phyloP scores from a whole-genome alignment of 2,329 filamentous ascomycete species.

The Calonectria honghensis region DNA sequence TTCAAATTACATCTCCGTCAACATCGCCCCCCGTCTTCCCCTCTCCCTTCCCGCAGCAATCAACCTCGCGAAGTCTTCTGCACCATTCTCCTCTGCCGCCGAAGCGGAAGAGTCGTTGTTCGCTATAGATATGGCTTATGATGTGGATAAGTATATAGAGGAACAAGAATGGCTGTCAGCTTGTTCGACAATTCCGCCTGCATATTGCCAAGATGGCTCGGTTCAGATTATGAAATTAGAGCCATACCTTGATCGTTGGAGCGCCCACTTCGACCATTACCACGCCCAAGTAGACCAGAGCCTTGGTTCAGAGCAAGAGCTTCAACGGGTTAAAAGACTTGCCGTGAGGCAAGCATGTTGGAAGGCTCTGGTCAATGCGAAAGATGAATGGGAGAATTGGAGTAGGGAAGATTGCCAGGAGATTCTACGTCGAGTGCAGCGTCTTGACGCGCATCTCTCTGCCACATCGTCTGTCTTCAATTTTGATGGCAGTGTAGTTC shows the following conservation, averaged over 20 bases:
- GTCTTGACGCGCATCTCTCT: not conserved
- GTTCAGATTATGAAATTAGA: not conserved
- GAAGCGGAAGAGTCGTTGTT: conserved; percentile 1
- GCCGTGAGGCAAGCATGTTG: not conserved
- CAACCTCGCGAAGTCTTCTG: not conserved
- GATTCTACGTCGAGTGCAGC: not conserved
- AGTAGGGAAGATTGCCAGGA: not conserved
- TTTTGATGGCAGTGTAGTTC: not conserved
- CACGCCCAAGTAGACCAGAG: not conserved
- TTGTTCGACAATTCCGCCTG: not conserved
- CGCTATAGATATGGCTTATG: not conserved
- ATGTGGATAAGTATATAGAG: not conserved
- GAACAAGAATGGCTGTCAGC: not conserved
- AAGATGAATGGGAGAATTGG: not conserved
- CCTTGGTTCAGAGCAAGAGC: not conserved
- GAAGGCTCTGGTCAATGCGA: not conserved
- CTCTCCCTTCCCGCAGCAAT: not conserved
- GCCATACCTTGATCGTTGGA: conserved; percentile 1
- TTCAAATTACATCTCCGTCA: conserved; percentile 3
- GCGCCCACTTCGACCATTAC: not conserved
- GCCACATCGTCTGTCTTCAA: not conserved
- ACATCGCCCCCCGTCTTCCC: not conserved
- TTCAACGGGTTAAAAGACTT: not conserved
- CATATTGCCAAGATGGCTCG: not conserved
- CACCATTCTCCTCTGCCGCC: not conserved